Conservation (phyloP, 2,329 filamentous ascomycete species). For the Lachnellula subtilissima region DNA sequence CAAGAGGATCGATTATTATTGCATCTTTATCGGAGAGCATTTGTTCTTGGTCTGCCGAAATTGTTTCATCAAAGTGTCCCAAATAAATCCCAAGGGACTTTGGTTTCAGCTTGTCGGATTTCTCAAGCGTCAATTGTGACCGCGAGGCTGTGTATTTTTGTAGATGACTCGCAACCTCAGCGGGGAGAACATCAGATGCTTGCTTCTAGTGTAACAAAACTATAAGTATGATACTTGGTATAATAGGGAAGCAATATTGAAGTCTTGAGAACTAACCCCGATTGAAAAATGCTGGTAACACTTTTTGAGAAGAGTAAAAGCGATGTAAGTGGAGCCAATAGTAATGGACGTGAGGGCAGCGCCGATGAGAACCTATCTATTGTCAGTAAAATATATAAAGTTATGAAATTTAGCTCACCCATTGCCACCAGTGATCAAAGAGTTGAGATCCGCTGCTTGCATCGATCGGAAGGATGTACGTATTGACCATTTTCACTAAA, state of each 20-base stretch:
- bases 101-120: constrained; percentile 6
- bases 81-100: constrained; percentile 29
- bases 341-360: constrained; percentile 31
- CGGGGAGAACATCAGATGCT: neutral
- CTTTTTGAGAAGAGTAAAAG: constrained; percentile 26
- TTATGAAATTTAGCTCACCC: constrained; percentile 24
- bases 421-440: constrained; percentile 39
- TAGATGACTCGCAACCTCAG: constrained; percentile 2
- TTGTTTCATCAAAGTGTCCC: constrained; percentile 21
- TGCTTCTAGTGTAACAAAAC: neutral
- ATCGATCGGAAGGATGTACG: constrained; percentile 14
- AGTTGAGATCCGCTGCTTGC: constrained; percentile 34
- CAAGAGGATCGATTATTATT: constrained; percentile 14
- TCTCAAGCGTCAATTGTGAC: constrained; percentile 4
- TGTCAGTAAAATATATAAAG: constrained; percentile 20
- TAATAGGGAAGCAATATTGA: neutral
- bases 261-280: neutral
- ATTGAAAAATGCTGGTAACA: constrained; percentile 20
- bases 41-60: constrained; percentile 5
- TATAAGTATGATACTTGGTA: neutral
- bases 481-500: constrained; percentile 3
- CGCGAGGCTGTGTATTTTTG: constrained; percentile 7
- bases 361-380: constrained; percentile 32
- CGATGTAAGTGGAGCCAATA: constrained; percentile 22
- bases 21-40: constrained; percentile 4